Conservation (phyloP, 139 green algal genomes). For the Chlorella sp. region DNA sequence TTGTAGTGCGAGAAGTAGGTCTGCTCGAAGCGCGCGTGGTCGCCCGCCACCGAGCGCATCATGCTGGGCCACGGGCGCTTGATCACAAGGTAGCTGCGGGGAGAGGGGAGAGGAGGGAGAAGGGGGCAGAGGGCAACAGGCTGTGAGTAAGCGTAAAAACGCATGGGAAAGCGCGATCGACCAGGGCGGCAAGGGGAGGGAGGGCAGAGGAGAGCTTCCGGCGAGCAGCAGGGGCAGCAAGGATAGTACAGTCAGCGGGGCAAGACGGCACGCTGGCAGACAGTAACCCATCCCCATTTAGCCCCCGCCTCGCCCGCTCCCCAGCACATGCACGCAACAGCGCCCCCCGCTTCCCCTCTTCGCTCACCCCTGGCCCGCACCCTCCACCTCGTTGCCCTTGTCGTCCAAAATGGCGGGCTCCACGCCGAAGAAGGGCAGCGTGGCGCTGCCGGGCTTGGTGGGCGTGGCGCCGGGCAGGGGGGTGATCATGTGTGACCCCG, state of each 20-base stretch:
- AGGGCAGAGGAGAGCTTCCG: not conserved
- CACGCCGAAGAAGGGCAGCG: constrained; percentile 97
- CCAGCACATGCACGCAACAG: not conserved
- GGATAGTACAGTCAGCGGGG: too few relatives aligned
- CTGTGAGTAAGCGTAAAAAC: too few relatives aligned
- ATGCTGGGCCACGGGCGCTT: constrained; percentile 90
- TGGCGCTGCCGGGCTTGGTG: constrained; percentile 86
- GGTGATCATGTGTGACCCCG: constrained; percentile 91
- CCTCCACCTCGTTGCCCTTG: constrained; percentile 73
- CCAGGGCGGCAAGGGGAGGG: not conserved
- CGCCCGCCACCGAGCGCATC: constrained; percentile 85
- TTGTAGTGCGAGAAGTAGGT: constrained; percentile 95
- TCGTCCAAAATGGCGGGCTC: constrained; percentile 91
- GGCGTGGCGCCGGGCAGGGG: constrained; percentile 83
- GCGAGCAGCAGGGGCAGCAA: not conserved
- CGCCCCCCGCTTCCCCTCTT: not conserved
- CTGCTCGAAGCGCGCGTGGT: constrained; percentile 94
- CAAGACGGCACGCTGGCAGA: too few relatives aligned
- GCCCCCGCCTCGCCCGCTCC: not conserved
- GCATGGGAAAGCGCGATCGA: not conserved
- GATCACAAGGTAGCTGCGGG: constrained; percentile 62
- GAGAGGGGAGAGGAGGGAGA: not conserved
- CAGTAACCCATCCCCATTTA: too few relatives aligned
- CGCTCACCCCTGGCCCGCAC: constrained; percentile 46
- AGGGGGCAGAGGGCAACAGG: not conserved